Evolutionary conservation across 768 basidiomycete genomes (phyloP), one percentile per base, ranked within the genome.

Genomic region (Rhizopogon vesiculosus): DNA sequence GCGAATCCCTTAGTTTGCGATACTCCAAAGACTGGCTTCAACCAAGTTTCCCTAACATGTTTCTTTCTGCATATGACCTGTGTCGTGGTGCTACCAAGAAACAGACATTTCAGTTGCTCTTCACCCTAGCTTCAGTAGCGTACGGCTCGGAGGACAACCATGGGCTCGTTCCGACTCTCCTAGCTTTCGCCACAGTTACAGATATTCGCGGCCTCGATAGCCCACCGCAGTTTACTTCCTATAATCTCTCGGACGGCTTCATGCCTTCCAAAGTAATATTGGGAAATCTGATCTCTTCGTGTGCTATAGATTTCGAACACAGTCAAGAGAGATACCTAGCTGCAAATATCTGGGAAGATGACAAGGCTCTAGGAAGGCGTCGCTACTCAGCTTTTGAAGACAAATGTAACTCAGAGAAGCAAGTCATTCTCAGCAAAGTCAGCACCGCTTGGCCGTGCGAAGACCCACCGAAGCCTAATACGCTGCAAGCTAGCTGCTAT

Each of bases 91-190:
- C 52, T 1, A 56, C 52, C 19, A 7, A 19, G 10, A 25, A 57
- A 10, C 55, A 65, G 43, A 60, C 59, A 53, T 62, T 31, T 15
- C 62, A 57, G 15, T 22, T 76, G 9, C 46, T 64, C 10, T 76
- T 76, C 50, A 62, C 66, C 3, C 59, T 75, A 3, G 60, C 71
- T 3, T 63, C 71, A 2, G 64, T 74, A 63, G 64, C 59, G 9
- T 75, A 73, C 57, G 46, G 50, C 3, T 67, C 65, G 1, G 42
- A 62, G 1, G 8, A 55, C 0, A 38, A 43, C 3, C 18, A 33
- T 2, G 53, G 56, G 6, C 61, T 71, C 38, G 58, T 72, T 16
- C 62, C 67, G 0, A 63, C 64, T 1, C 52, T 76, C 1, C 45
- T 78, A 12, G 67, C 76, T 1, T 71, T 75, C 53, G 62, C 59